A percentile compares a stretch with the other conserved stretches of the same genome.
phyloP scores from a whole-genome alignment of 2,329 filamentous ascomycete species.

The Ophiostoma montium region DNA sequence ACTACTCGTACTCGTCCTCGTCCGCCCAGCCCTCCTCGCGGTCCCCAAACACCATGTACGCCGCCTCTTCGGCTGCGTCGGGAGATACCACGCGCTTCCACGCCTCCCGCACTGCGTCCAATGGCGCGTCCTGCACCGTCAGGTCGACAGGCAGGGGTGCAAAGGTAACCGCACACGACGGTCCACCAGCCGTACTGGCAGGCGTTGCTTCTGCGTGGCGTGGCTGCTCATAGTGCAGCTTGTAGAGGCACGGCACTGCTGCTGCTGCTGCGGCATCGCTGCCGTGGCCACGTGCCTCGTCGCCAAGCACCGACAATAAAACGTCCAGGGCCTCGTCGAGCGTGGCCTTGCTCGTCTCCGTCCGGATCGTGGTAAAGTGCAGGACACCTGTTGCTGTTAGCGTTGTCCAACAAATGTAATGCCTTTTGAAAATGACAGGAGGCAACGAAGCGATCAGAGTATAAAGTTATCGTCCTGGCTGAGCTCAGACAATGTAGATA shows the following conservation, averaged over 20 bases:
- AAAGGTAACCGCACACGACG: conserved; percentile 34
- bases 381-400: conserved; percentile 19
- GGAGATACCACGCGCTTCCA: conserved; percentile 52
- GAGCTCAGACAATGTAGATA: conserved; percentile 99
- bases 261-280: neutral
- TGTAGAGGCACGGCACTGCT: conserved; percentile 26
- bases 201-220: conserved; percentile 1
- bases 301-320: conserved; percentile 20
- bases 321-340: conserved; percentile 28
- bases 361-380: conserved; percentile 27
- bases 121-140: conserved; percentile 55
- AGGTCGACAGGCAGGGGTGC: conserved; percentile 48
- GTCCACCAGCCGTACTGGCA: too few species aligned
- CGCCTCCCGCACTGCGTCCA: conserved; percentile 52
- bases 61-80: conserved; percentile 23
- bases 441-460: conserved; percentile 15
- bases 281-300: conserved; percentile 14
- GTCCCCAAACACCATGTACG: conserved; percentile 70
- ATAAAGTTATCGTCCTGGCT: conserved; percentile 61
- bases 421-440: conserved; percentile 3
- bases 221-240: conserved; percentile 41
- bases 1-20: conserved; percentile 8
- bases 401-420: neutral
- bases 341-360: conserved; percentile 21
- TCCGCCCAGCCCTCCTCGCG: conserved; percentile 51